Base-by-base conservation (phyloP, 176 grass and related monocot genomes). In the Carex scoparia region DNA sequence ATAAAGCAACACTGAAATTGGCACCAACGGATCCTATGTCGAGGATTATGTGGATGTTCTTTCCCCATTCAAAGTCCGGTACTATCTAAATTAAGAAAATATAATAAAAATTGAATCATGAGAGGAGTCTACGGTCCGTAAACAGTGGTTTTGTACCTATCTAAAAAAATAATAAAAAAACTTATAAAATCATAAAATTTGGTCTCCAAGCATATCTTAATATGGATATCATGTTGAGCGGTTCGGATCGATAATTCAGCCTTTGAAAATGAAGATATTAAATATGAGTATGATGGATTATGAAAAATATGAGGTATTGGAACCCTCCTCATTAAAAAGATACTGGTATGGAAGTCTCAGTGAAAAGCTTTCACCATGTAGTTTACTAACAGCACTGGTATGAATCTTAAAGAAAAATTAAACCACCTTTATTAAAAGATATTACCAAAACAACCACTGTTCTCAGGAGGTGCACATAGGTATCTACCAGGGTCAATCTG, bases 61-160 rank as follows among this genome's bases (percentile, higher is more conserved):
- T 98, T 51, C 95, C 95, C 91, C 91, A 98, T 84, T 98, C 93
- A 81, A 98, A 88, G 84, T 98, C 95, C 48, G 95, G 95, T 90
- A 84, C 95, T 91, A 95, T 90, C 95, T 98, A 79, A 70, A 65
- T 61, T 86, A 77, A 86, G 10, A 88, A 89, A 90, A 88, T 28
- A 84, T 54, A 61, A 71, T 59, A 65, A 76, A 78, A 30, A 72
- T 61, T 51, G 48, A 51, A 2, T 51, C 48, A 51, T 10, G 48
- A 51, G 9, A 51, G 48, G 9, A 49, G 48, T 23, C 23, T 23
- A 23, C 23, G 23, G 23, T 23, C 23, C 23, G 23, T 23, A 23
- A 23, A 23, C 23, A 23, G 23, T 23, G 23, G 23, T 23, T 23
- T 23, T 23, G 23, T 23, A 23, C 23, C 23, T 23, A 23, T 23